Evolutionary conservation across 495 filamentous ascomycete species (phyloP), one percentile per base, ranked within the genome.

Genomic region (Copromyces sp.): DNA sequence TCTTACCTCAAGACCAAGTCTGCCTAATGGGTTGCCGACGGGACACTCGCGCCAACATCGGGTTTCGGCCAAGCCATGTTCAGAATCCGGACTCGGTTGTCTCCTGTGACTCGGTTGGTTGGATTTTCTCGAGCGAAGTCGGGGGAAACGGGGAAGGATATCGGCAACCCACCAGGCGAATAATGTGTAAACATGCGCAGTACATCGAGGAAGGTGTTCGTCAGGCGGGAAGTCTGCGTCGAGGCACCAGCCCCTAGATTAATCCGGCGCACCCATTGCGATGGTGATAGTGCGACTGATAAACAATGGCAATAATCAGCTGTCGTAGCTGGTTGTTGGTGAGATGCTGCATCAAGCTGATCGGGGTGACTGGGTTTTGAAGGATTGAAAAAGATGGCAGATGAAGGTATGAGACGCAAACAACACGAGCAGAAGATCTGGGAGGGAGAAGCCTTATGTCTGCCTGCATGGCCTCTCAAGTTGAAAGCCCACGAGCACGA

Each of bases 171-270:
- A 29, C 24, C 47, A 53, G 47, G 20, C 20, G 20, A 14, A 53
- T 90, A 89, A 4, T 89, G 86, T 2, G 91, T 90, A 45, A 97
- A 87, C 37, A 93, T 88, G 61, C 91, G 86, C 69, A 97, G 78
- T 17, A 95, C 89, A 72, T 96, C 93, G 39, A 96, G 78, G 78
- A 94, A 93, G 32, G 91, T 92, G 76, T 92, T 93, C 85, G 92
- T 90, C 69, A 95, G 84, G 37, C 92, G 89, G 75, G 93, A 90
- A 11, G 91, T 91, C 74, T 92, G 93, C 1, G 87, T 89, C 12
- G 91, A 87, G 4, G 89, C 85, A 61, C 91, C 91, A 29, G 87
- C 86, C 32, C 90, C 82, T 37, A 37, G n/a, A n/a, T n/a, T n/a
- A n/a, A n/a, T n/a, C 35, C 2, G 35, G 35, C 4, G 35, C 35